Base-by-base conservation (phyloP, 139 green algal species). In the Auxenochlorella pyrenoidosa region DNA sequence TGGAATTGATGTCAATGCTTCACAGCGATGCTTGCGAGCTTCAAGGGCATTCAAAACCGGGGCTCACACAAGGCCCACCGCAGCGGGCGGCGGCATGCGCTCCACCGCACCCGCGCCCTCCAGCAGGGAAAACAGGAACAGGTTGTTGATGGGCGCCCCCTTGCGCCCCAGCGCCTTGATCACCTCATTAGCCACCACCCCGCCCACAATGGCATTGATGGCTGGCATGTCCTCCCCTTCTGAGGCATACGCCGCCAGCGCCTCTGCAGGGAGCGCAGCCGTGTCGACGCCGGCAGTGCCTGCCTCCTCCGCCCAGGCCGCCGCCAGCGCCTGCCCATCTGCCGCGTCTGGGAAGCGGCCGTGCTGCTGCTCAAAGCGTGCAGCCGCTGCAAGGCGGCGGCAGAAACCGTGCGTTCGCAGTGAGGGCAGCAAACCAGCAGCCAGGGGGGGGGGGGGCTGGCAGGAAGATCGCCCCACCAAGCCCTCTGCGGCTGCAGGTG, bases 121-220 rank as follows among this genome's bases (percentile, higher is more conserved):
- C 12, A 73, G 40, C 30, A 95, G 60, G 24, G 65, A 88, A 83
- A 93, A 99, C 32, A 96, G 95, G 73, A 98, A 97, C 22, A 97
- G 90, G 88, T 99, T 99, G 54, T 95, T 91, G 43, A 99, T 81
- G 30, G 96, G 97, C 40, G 92, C 89, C 2, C 91, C 92, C 43
- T 95, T 95, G 8, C 84, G 38, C 26, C 94, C 96, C 18, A 99
- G 87, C 28, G 91, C 92, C n/a, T 95, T 94, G n/a, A 99, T 88
- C 28, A 97, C 84, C 76, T 98, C 95, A 79, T 99, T 97, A 5
- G 93, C 95, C 36, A 98, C 85, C 36, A 97, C 88, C 26, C 97
- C 97, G 0, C 97, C 97, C 44, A 98, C 83, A 18, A 99, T 85
- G 10, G 97, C 93, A 68, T 91, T 93, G 38, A 96, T 90, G 32